Evolutionary conservation across 768 basidiomycete genomes (phyloP).

Genomic region (Boletus tylopilopsis): DNA sequence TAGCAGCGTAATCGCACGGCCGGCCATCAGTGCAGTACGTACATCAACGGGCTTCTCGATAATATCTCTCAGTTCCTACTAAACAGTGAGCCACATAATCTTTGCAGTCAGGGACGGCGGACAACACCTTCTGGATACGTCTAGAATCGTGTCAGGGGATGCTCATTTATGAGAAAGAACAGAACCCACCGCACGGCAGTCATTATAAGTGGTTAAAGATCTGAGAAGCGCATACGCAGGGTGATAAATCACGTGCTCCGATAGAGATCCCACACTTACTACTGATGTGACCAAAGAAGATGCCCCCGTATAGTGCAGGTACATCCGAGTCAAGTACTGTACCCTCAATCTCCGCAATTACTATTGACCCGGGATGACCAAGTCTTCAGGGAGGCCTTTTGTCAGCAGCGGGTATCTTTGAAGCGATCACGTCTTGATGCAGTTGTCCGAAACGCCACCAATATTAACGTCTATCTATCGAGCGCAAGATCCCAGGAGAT

Average conservation of each 20-base stretch:
- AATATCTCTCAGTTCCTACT: slow-evolving; percentile 66
- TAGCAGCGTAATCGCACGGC: slow-evolving; percentile 5
- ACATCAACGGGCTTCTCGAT: slow-evolving; percentile 63
- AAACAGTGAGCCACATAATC: slow-evolving; percentile 8
- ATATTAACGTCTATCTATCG: too few relatives aligned
- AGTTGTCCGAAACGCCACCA: too few relatives aligned
- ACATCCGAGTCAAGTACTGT: too few relatives aligned
- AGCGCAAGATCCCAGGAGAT: background rate
- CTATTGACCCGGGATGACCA: too few relatives aligned
- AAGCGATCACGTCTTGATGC: background rate
- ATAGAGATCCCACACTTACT: too few relatives aligned
- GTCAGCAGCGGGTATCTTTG: background rate
- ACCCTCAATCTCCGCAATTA: too few relatives aligned
- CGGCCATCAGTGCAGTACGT: slow-evolving; percentile 19
- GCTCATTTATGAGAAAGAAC: slow-evolving; percentile 1
- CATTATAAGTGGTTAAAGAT: slow-evolving; percentile 25
- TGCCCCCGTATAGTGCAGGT: too few relatives aligned
- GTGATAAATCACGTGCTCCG: slow-evolving; percentile 15
- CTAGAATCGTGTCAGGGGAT: slow-evolving; percentile 36
- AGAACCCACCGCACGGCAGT: slow-evolving; percentile 36
- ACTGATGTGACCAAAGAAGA: too few relatives aligned
- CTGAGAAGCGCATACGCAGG: background rate
- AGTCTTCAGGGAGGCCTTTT: too few relatives aligned
- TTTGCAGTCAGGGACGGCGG: background rate
- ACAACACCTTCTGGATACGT: slow-evolving; percentile 70